These are phyloP conservation scores for Papiliotrema nemorosa DNA, from an alignment of 1,284 basidiomycete genomes.

Conservation along the genomic window DNA sequence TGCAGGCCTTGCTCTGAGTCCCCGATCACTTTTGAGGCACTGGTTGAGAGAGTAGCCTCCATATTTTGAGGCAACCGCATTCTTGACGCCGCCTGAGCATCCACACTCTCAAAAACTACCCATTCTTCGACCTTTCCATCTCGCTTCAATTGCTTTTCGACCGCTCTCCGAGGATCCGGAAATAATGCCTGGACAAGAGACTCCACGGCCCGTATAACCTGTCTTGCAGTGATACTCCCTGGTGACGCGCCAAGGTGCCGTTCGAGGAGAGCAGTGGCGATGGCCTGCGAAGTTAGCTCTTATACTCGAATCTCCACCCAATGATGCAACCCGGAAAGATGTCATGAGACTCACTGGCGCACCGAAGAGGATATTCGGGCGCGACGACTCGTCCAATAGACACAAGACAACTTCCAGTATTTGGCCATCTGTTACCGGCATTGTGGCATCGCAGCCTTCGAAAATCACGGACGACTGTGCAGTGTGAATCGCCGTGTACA, in stretches of 20 bases:
- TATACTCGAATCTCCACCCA: too few relatives aligned
- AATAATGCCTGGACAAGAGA: constrained; percentile 1
- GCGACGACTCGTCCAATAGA: constrained; percentile 18
- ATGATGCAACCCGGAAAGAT: not conserved
- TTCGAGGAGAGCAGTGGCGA: not conserved
- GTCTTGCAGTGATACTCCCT: not conserved
- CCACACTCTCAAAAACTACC: not conserved
- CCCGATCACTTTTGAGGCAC: too few relatives aligned
- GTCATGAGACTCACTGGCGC: constrained; percentile 23
- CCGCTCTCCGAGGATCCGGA: not conserved
- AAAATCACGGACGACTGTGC: too few relatives aligned
- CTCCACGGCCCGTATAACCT: not conserved
- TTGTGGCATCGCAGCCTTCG: not conserved
- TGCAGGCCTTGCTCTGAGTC: too few relatives aligned
- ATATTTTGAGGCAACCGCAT: too few relatives aligned
- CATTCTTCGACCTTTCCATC: not conserved
- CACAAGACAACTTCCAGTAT: constrained; percentile 16
- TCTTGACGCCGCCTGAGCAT: not conserved
- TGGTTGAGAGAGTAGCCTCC: too few relatives aligned
- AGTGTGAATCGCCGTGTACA: too few relatives aligned
- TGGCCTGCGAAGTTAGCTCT: not conserved
- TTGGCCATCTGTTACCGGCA: constrained; percentile 12
- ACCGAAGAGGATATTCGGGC: constrained; percentile 19
- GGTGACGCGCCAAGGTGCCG: not conserved
- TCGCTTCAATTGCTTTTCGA: not conserved